Evolutionary conservation across 257 asterid genomes (phyloP).

Genomic region (Forsythia viridissima): DNA sequence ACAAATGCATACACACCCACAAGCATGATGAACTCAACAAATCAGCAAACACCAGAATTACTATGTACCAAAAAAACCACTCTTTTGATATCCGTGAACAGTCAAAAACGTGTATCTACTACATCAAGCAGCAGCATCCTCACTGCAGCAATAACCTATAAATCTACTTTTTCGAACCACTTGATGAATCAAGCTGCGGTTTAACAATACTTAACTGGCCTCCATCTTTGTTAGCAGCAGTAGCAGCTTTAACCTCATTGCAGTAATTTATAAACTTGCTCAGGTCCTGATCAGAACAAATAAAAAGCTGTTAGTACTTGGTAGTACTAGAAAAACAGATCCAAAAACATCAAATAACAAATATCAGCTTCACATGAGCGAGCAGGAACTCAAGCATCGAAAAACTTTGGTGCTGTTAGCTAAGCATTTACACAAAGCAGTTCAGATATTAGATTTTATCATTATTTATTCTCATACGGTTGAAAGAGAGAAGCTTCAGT

Average conservation of each 20-base stretch:
- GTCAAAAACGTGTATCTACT: slow-evolving; percentile 6
- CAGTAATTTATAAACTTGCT: slow-evolving; percentile 52
- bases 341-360: neutral
- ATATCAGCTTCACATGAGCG: neutral
- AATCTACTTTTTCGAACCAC: slow-evolving; percentile 52
- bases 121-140: neutral
- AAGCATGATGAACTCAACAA: neutral
- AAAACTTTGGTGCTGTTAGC: neutral
- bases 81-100: neutral
- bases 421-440: neutral
- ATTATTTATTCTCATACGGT: neutral
- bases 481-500: neutral
- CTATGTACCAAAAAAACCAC: neutral
- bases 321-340: neutral
- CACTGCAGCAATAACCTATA: neutral
- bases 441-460: neutral
- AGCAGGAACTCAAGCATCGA: neutral
- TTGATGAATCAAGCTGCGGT: slow-evolving; percentile 42
- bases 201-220: slow-evolving; percentile 79
- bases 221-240: slow-evolving; percentile 84
- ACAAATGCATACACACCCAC: neutral
- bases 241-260: slow-evolving; percentile 64
- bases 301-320: too few species aligned
- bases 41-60: neutral
- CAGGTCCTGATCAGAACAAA: slow-evolving; percentile 34